Base-by-base conservation (phyloP, 2,329 filamentous ascomycete species). In the Penicillium expansum region DNA sequence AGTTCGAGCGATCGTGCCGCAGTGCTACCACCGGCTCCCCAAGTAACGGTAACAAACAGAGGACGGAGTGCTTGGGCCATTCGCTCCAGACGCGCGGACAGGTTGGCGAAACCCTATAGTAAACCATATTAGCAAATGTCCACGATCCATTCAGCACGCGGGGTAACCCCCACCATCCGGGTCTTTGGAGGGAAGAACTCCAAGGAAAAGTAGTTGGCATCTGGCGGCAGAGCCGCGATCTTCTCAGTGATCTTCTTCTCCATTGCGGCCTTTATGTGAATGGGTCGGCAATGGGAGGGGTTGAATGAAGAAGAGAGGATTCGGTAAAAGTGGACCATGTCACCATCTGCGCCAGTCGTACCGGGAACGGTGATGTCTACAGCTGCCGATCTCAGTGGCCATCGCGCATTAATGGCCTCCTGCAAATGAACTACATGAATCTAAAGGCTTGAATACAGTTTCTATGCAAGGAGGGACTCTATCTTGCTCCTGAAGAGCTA, bases 181-280 rank as follows among this genome's bases (percentile, higher is more conserved):
- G 94, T 99, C 81, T 97, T 99, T 62, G 94, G 94, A 65, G 94
- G 94, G 79, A 99, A 99, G 85, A 99, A 99, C 79, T 99, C 94
- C 76, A 97, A 88, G 47, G 94, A 97, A 78, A 96, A 96, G 81
- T 94, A 97, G 73, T 84, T 86, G 63, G 85, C 84, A 75, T 90
- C 86, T 62, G 88, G 84, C 74, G 91, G 90, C 79, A 99, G 79
- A 60, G 91, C 90, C 77, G 90, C 90, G 72, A 97, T 93, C 82
- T 96, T 96, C 82, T 95, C 89, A 61, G 91, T 96, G 72, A 97
- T 92, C 78, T 90, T 94, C 79, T 92, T 94, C 79, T 92, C 88
- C 87, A 91, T 91, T 60, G 55, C 63, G 59, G 52, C 51, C 38
- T 52, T 20, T 41, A 37, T 50, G 52, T 61, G 52, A 44, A 56